Conservation (phyloP, 2,329 filamentous ascomycete genomes). For the Ophiostoma tasmaniense region DNA sequence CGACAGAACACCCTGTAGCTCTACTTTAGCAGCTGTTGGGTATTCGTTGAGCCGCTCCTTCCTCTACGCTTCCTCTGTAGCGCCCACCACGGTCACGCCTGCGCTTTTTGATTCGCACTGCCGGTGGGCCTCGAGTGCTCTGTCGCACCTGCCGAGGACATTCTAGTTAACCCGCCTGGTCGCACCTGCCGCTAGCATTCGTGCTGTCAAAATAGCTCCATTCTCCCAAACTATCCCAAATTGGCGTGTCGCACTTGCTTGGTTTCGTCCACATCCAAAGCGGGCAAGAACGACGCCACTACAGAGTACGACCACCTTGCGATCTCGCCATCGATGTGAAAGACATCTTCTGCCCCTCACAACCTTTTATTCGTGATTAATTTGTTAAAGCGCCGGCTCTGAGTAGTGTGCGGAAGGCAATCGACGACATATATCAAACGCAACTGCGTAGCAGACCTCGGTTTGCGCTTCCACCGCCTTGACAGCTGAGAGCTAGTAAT, state of each 20-base stretch:
- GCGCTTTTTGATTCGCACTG: constrained; percentile 6
- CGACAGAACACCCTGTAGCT: not conserved
- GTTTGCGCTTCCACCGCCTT: not conserved
- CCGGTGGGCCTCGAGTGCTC: constrained; percentile 6
- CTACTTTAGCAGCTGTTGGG: not conserved
- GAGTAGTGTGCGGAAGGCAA: not conserved
- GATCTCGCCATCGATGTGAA: not conserved
- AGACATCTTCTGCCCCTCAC: not conserved
- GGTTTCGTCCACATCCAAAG: not conserved
- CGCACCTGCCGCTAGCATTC: constrained; percentile 10
- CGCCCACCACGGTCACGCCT: not conserved
- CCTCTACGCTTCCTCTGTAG: not conserved
- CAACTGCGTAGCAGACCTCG: not conserved
- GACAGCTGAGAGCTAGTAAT: not conserved
- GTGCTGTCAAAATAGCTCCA: not conserved
- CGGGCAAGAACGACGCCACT: not conserved
- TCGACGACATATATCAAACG: not conserved
- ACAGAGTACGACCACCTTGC: not conserved
- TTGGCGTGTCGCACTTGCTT: not conserved
- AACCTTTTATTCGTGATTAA: not conserved
- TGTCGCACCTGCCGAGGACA: constrained; percentile 14
- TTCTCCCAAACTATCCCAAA: not conserved
- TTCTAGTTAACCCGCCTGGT: constrained; percentile 13
- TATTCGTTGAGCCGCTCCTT: constrained; percentile 11
- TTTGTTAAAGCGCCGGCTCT: not conserved